These are phyloP conservation scores for Lactuca sativa DNA, from an alignment of 129 eudicot genomes.

Conservation along the genomic window DNA sequence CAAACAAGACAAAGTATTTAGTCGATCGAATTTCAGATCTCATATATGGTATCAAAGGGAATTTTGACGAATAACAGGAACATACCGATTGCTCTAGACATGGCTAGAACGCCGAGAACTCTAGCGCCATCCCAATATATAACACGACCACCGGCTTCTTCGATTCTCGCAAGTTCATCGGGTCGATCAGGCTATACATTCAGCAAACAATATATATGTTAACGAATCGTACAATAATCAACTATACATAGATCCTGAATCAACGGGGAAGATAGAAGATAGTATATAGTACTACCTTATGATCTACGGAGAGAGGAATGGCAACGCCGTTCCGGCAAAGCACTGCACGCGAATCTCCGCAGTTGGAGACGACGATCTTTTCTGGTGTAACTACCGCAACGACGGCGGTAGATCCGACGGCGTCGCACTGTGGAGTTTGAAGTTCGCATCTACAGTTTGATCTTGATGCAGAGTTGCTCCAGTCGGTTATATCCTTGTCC, in stretches of 20 bases:
- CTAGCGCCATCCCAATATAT: constrained; percentile 98
- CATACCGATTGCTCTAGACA: constrained; percentile 96
- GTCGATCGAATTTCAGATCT: constrained; percentile 10
- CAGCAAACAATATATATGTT: constrained; percentile 5
- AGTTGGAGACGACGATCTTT: constrained; percentile 72
- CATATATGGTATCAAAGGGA: background rate
- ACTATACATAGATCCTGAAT: background rate
- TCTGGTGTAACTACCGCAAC: constrained; percentile 75
- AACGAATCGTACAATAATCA: background rate
- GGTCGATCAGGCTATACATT: constrained; percentile 79
- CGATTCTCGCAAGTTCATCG: constrained; percentile 71
- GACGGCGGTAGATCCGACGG: constrained; percentile 97
- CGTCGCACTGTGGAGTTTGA: constrained; percentile 91
- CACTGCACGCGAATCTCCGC: constrained; percentile 96
- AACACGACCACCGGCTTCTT: constrained; percentile 93
- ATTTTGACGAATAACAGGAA: background rate
- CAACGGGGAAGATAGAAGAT: background rate
- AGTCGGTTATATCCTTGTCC: constrained; percentile 73
- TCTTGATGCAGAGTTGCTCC: constrained; percentile 29
- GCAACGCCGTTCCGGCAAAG: constrained; percentile 86
- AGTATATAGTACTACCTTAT: constrained; percentile 53
- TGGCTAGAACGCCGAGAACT: constrained; percentile 89
- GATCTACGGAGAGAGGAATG: constrained; percentile 79
- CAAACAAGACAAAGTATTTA: background rate
- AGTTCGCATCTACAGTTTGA: constrained; percentile 79